Conservation (phyloP, 306 rosid genomes). For the Sicyos baderoa region DNA sequence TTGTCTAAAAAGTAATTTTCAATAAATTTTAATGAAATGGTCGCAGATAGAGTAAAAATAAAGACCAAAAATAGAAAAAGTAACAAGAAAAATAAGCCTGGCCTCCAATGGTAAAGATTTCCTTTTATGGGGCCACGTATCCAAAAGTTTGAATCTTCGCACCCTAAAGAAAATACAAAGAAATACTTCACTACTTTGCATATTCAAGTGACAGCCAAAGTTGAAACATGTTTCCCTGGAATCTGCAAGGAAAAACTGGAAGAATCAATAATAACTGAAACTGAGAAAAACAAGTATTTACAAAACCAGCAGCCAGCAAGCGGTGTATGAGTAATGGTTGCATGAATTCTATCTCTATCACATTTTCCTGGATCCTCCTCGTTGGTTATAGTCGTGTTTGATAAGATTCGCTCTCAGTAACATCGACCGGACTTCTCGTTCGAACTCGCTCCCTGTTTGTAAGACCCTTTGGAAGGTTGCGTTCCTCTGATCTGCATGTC, state of each 20-base stretch:
- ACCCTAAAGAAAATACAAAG: too few relatives aligned
- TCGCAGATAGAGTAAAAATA: too few relatives aligned
- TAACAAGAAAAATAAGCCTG: too few relatives aligned
- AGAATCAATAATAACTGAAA: slow-evolving; percentile 23
- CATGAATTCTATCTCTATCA: slow-evolving; percentile 26
- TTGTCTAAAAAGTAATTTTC: too few relatives aligned
- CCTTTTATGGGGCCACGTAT: too few relatives aligned
- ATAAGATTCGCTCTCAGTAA: slow-evolving; percentile 84
- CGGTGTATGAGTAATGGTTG: background rate
- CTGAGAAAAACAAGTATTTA: slow-evolving; percentile 36
- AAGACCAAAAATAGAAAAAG: too few relatives aligned
- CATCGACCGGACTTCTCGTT: slow-evolving; percentile 77
- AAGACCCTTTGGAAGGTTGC: slow-evolving; percentile 89
- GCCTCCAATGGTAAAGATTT: too few relatives aligned
- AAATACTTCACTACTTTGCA: background rate
- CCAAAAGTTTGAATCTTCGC: too few relatives aligned
- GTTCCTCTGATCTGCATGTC: slow-evolving; percentile 96
- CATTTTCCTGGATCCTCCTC: slow-evolving; percentile 56
- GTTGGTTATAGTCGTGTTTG: slow-evolving; percentile 62
- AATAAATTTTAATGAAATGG: too few relatives aligned
- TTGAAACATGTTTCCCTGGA: background rate
- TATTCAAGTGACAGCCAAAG: background rate
- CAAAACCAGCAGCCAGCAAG: slow-evolving; percentile 31
- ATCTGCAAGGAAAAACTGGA: slow-evolving; percentile 12
- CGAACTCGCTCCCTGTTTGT: slow-evolving; percentile 73